Percentiles rank a stretch among this genome's conserved stretches.
Conservation (phyloP, 176 grass and related monocot genomes). For the Secale cereale region DNA sequence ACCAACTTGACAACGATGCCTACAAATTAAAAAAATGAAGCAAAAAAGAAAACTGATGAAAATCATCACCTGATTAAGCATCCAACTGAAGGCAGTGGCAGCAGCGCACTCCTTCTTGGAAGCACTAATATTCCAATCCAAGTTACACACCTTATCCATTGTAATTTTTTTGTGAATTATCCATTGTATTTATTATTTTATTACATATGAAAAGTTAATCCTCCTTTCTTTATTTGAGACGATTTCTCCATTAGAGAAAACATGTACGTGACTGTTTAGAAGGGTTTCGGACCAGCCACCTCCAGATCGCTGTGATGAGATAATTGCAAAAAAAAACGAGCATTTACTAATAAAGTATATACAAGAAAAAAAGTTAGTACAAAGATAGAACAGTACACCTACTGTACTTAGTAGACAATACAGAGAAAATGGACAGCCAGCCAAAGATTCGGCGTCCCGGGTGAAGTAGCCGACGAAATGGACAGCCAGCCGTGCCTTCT, state of each 20-base stretch:
- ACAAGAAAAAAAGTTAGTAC: too few relatives aligned
- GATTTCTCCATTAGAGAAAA: conserved; percentile 92
- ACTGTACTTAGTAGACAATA: too few relatives aligned
- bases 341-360: too few relatives aligned
- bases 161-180: too few relatives aligned
- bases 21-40: background rate
- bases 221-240: conserved; percentile 80
- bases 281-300: conserved; percentile 96
- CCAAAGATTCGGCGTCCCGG: too few relatives aligned
- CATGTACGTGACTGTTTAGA: conserved; percentile 76
- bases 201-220: conserved; percentile 64
- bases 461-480: too few relatives aligned
- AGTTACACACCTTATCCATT: conserved; percentile 75
- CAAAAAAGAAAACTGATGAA: background rate
- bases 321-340: conserved; percentile 68
- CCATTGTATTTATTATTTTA: too few relatives aligned
- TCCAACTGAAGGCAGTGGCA: conserved; percentile 87
- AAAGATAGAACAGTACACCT: too few relatives aligned
- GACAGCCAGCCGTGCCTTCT: too few relatives aligned
- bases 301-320: conserved; percentile 82
- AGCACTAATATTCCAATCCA: conserved; percentile 88
- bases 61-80: conserved; percentile 84
- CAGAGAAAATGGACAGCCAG: too few relatives aligned
- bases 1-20: background rate
- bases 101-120: conserved; percentile 90